These are phyloP conservation scores for Coemansia sp. DNA, from an alignment of 192 early-diverging fungal species.

Conservation along the genomic window DNA sequence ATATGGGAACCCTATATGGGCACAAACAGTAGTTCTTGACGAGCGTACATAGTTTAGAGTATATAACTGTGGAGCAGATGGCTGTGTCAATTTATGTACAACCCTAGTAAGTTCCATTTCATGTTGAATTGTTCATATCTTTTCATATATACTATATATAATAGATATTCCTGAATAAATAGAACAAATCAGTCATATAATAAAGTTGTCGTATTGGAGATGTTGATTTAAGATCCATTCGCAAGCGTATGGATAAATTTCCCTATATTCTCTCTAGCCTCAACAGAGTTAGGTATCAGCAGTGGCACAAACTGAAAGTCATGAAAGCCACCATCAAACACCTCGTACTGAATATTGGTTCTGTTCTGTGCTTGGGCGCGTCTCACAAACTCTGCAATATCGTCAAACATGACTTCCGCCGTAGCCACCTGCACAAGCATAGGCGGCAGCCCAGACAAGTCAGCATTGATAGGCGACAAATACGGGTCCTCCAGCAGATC, in stretches of 20 bases:
- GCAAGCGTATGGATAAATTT: slow-evolving; percentile 20
- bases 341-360: neutral
- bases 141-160: too few species aligned
- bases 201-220: too few species aligned
- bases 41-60: too few species aligned
- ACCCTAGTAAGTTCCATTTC: too few species aligned
- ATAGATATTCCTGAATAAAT: neutral
- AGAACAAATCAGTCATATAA: neutral
- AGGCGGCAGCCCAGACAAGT: slow-evolving; percentile 27
- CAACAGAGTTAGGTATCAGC: neutral
- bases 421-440: slow-evolving; percentile 45
- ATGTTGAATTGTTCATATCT: too few species aligned
- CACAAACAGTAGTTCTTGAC: too few species aligned
- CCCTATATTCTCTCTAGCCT: slow-evolving; percentile 20
- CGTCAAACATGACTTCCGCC: slow-evolving; percentile 45
- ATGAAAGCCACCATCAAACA: slow-evolving; percentile 38
- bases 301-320: slow-evolving; percentile 35
- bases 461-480: slow-evolving; percentile 37
- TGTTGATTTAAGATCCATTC: neutral
- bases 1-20: too few species aligned
- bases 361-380: neutral
- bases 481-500: slow-evolving; percentile 30
- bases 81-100: too few species aligned
- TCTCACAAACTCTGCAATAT: slow-evolving; percentile 43
- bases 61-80: too few species aligned